phyloP scores from a whole-genome alignment of 148 eudicot genomes.

The Diospyros lotus region DNA sequence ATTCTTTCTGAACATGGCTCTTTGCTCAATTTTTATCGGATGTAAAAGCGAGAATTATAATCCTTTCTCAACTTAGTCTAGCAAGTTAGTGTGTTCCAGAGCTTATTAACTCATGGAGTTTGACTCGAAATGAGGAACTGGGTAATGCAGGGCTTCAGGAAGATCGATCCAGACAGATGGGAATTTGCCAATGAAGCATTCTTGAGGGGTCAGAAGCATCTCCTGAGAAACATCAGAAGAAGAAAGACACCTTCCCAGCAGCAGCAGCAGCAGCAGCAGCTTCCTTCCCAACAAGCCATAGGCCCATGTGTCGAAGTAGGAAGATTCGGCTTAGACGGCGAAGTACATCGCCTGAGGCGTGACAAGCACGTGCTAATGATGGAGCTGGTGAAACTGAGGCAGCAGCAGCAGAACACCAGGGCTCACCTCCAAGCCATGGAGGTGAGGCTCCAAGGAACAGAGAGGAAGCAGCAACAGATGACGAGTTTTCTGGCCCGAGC shows the following conservation, averaged over 20 bases:
- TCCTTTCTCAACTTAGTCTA: too few relatives aligned
- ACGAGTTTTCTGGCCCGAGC: constrained; percentile 87
- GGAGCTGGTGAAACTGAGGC: constrained; percentile 77
- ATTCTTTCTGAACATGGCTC: too few relatives aligned
- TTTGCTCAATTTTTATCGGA: too few relatives aligned
- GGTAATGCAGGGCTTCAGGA: constrained; percentile 79
- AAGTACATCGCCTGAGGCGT: constrained; percentile 52
- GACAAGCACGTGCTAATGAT: constrained; percentile 61
- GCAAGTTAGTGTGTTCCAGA: too few relatives aligned
- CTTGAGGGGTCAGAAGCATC: constrained; percentile 62
- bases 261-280: constrained; percentile 17
- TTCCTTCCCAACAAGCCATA: constrained; percentile 35
- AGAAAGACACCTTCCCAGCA: constrained; percentile 48
- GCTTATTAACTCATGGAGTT: not conserved
- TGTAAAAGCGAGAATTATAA: too few relatives aligned
- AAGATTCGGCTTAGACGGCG: constrained; percentile 52
- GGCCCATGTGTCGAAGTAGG: constrained; percentile 70
- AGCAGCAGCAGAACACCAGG: constrained; percentile 66
- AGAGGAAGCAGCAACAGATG: constrained; percentile 79
- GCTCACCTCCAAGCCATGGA: constrained; percentile 69
- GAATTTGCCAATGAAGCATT: constrained; percentile 90
- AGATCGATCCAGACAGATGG: constrained; percentile 97
- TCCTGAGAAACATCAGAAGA: constrained; percentile 67
- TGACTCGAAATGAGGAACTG: not conserved
- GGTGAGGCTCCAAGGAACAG: constrained; percentile 62